Evolutionary conservation across 225 moss, liverwort and hornwort genomes (phyloP).

Genomic region (Pseudoscleropodium purum): DNA sequence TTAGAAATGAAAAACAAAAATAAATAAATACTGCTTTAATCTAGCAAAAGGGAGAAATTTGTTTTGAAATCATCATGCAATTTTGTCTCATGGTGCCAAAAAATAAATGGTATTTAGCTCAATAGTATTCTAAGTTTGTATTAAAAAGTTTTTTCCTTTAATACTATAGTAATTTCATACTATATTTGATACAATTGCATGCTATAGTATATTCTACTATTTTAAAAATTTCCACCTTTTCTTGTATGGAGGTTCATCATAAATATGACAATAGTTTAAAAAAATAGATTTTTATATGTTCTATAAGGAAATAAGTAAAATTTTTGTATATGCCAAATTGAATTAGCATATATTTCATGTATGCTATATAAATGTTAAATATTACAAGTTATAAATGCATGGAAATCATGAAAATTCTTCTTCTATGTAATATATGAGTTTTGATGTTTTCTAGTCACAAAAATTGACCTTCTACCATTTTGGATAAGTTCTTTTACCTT

Average conservation of each 20-base stretch:
- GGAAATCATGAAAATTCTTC: neutral
- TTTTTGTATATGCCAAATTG: neutral
- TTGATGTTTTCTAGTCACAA: neutral
- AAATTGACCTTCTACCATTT: neutral
- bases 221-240: neutral
- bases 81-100: neutral
- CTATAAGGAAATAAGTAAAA: neutral
- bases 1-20: neutral
- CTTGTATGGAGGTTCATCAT: neutral
- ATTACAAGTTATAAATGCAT: neutral
- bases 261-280: neutral
- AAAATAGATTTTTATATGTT: neutral
- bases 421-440: neutral
- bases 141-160: neutral
- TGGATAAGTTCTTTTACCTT: neutral
- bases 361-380: neutral
- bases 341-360: neutral
- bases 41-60: neutral
- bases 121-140: too few relatives aligned
- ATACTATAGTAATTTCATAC: neutral
- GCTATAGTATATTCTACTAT: neutral
- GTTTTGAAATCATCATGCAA: neutral
- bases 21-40: neutral
- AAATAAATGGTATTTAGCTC: neutral
- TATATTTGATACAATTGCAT: neutral